Base-by-base conservation (phyloP, 2,329 filamentous ascomycete genomes). In the Neurospora sp. region DNA sequence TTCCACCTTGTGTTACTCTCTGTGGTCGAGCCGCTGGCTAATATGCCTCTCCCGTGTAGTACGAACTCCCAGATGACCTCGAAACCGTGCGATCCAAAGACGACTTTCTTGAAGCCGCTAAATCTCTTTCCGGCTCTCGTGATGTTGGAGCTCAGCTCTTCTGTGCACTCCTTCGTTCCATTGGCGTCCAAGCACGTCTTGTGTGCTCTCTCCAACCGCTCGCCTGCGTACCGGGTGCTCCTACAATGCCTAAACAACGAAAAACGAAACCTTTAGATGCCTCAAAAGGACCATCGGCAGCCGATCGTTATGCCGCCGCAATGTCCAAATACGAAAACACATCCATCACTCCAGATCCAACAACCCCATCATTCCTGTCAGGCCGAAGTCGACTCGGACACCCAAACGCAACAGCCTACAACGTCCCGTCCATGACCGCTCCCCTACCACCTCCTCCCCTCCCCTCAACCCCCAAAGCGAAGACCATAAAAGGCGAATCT, bases 81-180 rank as follows among this genome's bases (percentile, higher is more conserved):
- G 93, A 96, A 75, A 83, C 87, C 0, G 86, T 89, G 23, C 80
- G 91, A 67, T 91, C 93, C 37, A 89, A 86, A 70, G 81, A 84
- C 0, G 92, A 96, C 73, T 98, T 98, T 75, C 84, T 86, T 4
- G 83, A 84, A 43, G 89, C 91, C 38, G 92, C 94, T 0, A 85
- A 83, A 71, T 86, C 81, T 5, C 80, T 97, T 19, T 83, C 89
- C 73, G 96, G 95, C 0, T 98, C 95, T 8, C 88, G 94, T 73
- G 96, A 99, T 78, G 85, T 96, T 10, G 96, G 94, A 0, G 92
- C 93, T 1, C 94, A 98, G 78, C 79, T 99, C 0, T 97, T 96
- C 76, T 98, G 96, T 78, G 91, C 94, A 2, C 80, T 98, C 39
- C 84, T 99, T 4, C 89, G 96, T 19, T 87, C 89, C n/a, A 88